Evolutionary conservation across 1,139 yeast genomes (phyloP), one percentile per base, ranked within the genome.

Genomic region (Blastobotrys malaysiensis): DNA sequence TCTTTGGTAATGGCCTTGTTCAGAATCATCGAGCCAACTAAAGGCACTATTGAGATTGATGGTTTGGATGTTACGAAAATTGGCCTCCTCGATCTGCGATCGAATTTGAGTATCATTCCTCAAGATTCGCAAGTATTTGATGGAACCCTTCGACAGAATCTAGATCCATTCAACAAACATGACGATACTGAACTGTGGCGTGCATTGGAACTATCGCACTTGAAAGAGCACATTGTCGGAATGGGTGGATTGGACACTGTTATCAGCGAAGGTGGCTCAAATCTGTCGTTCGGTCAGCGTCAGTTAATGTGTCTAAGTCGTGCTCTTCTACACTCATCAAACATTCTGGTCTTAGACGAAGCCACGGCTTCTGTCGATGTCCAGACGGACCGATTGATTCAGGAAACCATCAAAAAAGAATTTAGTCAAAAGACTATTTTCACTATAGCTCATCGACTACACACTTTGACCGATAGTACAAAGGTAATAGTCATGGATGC

Each of bases 311-410:
- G 93, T 60, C 72, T 88, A 36, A 88, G 91, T 0, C 76, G 95
- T 54, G 95, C 91, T 0, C 72, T 88, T 49, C 73, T 87, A 58
- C 78, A 77, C 54, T 76, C 78, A 13, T 81, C 90, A 1, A 81
- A 78, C 57, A 79, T 87, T 26, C 72, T 88, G 55, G 80, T 88
- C 18, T 71, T 88, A 49, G 95, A 88, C 65, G 96, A 88, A 69
- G 95, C 95, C 0, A 88, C 95, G 0, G 91, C 95, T 0, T 86
- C 93, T 1, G 91, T 88, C 27, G 96, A 88, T 67, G 82, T 84
- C 18, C 86, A 85, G 65, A 88, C 95, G 0, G 95, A 87, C 63
- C 78, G 78, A 59, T 77, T 86, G 53, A 81, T 87, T 52, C 95
- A 87, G 69, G 81, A 82, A 58, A 86, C 95, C 0, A 86, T 88